phyloP scores from a whole-genome alignment of 148 eudicot species.

The Salicornia ramosissima region DNA sequence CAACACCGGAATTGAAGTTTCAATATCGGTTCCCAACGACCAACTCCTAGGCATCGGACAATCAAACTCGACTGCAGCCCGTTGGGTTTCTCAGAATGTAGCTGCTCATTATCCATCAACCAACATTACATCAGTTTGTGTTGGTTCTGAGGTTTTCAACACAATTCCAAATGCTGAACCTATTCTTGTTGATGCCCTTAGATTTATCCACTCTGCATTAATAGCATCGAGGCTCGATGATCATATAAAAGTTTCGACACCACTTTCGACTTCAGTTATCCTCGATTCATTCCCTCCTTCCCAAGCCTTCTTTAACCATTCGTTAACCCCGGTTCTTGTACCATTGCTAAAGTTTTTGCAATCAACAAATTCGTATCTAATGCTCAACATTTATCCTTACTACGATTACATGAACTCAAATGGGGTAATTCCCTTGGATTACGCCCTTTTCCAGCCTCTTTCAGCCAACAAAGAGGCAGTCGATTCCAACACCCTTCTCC shows the following conservation, averaged over 20 bases:
- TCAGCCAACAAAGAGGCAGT: slow-evolving; percentile 94
- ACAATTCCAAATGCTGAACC: slow-evolving; percentile 81
- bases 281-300: slow-evolving; percentile 94
- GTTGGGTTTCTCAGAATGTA: slow-evolving; percentile 77
- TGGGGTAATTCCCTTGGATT: slow-evolving; percentile 69
- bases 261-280: slow-evolving; percentile 74
- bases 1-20: slow-evolving; percentile 61
- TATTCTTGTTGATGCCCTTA: slow-evolving; percentile 63
- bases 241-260: slow-evolving; percentile 76
- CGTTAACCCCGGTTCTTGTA: slow-evolving; percentile 75
- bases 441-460: slow-evolving; percentile 83
- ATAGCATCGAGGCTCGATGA: slow-evolving; percentile 67
- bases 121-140: slow-evolving; percentile 71
- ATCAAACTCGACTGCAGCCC: slow-evolving; percentile 86
- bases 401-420: slow-evolving; percentile 73
- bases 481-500: slow-evolving; percentile 89
- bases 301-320: slow-evolving; percentile 86
- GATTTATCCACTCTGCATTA: slow-evolving; percentile 71
- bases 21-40: slow-evolving; percentile 81
- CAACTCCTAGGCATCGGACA: slow-evolving; percentile 83
- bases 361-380: slow-evolving; percentile 62
- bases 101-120: slow-evolving; percentile 80
- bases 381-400: slow-evolving; percentile 91
- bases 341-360: slow-evolving; percentile 77
- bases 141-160: slow-evolving; percentile 88